These are phyloP conservation scores for Pelargonium cotyledonis DNA, from an alignment of 441 rosid genomes.

Conservation along the genomic window DNA sequence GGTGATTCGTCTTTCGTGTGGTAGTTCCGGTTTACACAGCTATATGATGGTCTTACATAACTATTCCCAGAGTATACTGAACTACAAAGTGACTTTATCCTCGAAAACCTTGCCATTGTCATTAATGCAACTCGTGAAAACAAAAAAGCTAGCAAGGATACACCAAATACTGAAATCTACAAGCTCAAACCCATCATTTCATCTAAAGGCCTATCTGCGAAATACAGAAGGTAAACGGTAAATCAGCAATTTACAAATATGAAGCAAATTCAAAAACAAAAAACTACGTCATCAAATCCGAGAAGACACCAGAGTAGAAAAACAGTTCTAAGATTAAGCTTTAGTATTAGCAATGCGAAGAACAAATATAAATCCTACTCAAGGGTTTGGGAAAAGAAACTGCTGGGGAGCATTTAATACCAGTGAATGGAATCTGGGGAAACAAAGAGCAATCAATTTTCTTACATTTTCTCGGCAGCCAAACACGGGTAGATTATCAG, in stretches of 20 bases:
- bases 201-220: background rate
- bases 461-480: conserved; percentile 1
- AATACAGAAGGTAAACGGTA: conserved; percentile 3
- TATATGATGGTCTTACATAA: conserved; percentile 19
- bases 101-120: conserved; percentile 41
- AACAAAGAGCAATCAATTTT: background rate
- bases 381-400: background rate
- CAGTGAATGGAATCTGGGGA: too few species aligned
- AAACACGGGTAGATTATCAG: background rate
- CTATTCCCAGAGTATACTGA: conserved; percentile 21
- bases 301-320: background rate
- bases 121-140: conserved; percentile 20
- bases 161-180: background rate
- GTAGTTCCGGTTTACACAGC: conserved; percentile 16
- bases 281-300: background rate
- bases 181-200: background rate
- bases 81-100: conserved; percentile 32
- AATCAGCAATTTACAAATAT: background rate
- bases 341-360: background rate
- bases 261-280: background rate
- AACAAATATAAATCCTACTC: background rate
- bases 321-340: background rate
- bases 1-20: conserved; percentile 12
- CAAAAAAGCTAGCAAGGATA: background rate
- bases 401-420: background rate